Conservation (phyloP, 768 basidiomycete genomes). For the Mycena polygramma region DNA sequence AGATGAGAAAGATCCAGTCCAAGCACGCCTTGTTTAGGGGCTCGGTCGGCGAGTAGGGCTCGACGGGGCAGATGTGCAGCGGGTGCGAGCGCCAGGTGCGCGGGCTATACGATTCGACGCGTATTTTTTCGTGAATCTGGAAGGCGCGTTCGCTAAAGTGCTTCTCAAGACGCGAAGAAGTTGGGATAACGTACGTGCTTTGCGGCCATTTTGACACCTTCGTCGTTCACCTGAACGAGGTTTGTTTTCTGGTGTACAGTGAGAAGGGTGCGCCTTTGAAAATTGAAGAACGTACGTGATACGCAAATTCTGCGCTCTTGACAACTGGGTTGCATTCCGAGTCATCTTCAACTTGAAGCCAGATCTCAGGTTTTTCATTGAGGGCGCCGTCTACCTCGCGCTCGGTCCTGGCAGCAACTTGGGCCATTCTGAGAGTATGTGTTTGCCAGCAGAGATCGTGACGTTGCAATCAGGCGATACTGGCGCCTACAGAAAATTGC, state of each 20-base stretch:
- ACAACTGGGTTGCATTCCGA: constrained; percentile 69
- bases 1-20: constrained; percentile 92
- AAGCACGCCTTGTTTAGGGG: constrained; percentile 70
- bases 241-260: constrained; percentile 63
- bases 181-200: constrained; percentile 62
- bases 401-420: background rate
- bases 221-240: constrained; percentile 69
- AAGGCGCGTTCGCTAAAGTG: constrained; percentile 20
- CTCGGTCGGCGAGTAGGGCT: constrained; percentile 67
- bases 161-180: constrained; percentile 1
- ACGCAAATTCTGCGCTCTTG: constrained; percentile 67
- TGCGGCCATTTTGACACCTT: constrained; percentile 76
- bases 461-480: constrained; percentile 10
- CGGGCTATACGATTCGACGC: constrained; percentile 77
- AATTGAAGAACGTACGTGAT: constrained; percentile 57
- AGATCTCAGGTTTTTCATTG: constrained; percentile 47
- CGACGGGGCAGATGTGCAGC: constrained; percentile 80
- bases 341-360: constrained; percentile 41
- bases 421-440: constrained; percentile 11
- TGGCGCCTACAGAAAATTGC: constrained; percentile 10
- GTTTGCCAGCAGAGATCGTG: background rate
- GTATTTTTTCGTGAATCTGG: constrained; percentile 75
- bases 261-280: constrained; percentile 19
- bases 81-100: constrained; percentile 85
- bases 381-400: constrained; percentile 3